Evolutionary conservation across 345 rosid species (phyloP).

Genomic region (Toxicodendron radicans): DNA sequence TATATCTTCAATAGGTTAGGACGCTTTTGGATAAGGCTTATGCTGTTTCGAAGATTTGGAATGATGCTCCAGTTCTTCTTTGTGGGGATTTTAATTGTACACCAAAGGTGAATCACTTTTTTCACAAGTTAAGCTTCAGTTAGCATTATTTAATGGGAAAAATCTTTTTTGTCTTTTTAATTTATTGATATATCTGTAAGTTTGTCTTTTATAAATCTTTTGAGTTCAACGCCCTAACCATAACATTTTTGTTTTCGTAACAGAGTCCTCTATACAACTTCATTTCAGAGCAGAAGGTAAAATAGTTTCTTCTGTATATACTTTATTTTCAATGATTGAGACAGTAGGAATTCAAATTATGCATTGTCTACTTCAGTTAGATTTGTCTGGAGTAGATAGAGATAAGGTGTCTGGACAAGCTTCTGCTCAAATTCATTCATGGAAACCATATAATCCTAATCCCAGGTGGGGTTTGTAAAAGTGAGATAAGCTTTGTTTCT

Average conservation of each 20-base stretch:
- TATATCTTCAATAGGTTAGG: constrained; percentile 57
- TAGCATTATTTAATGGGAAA: constrained; percentile 15
- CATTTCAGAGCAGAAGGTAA: constrained; percentile 80
- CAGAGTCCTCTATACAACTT: constrained; percentile 97
- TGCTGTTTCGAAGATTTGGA: constrained; percentile 75
- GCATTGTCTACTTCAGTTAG: constrained; percentile 51
- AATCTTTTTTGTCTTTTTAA: constrained; percentile 13
- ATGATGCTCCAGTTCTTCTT: constrained; percentile 84
- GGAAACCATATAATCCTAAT: constrained; percentile 31
- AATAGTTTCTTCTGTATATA: constrained; percentile 16
- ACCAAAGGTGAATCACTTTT: constrained; percentile 62
- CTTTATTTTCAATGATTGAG: constrained; percentile 12
- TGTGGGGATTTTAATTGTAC: constrained; percentile 97
- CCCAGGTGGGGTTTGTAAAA: constrained; percentile 41
- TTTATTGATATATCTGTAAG: constrained; percentile 14
- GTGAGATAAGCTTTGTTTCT: constrained; percentile 18
- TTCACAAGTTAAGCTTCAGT: constrained; percentile 20
- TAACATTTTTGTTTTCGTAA: constrained; percentile 31
- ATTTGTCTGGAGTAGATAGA: constrained; percentile 65
- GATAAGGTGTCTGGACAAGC: constrained; percentile 91
- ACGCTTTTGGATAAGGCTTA: constrained; percentile 71
- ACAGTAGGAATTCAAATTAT: constrained; percentile 7
- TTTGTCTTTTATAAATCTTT: constrained; percentile 11
- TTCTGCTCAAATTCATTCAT: constrained; percentile 55
- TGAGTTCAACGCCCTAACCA: constrained; percentile 6